phyloP scores from a whole-genome alignment of 768 basidiomycete genomes.

The Sarcodon aspratus region DNA sequence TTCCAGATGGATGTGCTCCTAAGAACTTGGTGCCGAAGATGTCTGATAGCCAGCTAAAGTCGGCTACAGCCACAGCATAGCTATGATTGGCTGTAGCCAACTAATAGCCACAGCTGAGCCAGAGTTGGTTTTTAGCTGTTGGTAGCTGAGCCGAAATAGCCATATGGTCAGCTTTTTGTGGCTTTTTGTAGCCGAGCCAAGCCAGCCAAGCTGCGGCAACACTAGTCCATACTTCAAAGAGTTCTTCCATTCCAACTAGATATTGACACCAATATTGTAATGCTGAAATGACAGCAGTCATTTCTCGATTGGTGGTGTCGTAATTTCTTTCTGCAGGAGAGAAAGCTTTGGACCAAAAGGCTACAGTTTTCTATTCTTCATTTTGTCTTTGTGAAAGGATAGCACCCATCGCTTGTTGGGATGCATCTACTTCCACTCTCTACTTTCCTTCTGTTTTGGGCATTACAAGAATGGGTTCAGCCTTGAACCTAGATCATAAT shows the following conservation, averaged over 20 bases:
- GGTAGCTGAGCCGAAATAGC: too few relatives aligned
- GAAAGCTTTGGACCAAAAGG: conserved; percentile 2
- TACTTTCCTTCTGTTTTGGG: neutral
- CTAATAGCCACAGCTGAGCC: too few relatives aligned
- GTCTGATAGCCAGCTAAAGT: too few relatives aligned
- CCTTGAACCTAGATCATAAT: conserved; percentile 4
- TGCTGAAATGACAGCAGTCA: conserved; percentile 2
- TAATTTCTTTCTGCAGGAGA: conserved; percentile 9
- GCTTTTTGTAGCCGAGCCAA: too few relatives aligned
- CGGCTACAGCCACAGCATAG: too few relatives aligned
- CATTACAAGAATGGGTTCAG: conserved; percentile 4
- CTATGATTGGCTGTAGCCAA: too few relatives aligned
- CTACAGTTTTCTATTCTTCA: conserved; percentile 4
- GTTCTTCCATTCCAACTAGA: conserved; percentile 8
- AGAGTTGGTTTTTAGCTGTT: too few relatives aligned
- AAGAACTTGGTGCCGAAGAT: too few relatives aligned
- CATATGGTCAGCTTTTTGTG: too few relatives aligned
- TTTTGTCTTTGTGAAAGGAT: conserved; percentile 10
- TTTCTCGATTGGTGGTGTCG: conserved; percentile 11
- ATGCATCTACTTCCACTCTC: conserved; percentile 6
- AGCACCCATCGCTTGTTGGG: conserved; percentile 12
- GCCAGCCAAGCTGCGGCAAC: too few relatives aligned
- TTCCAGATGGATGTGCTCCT: too few relatives aligned
- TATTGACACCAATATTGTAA: conserved; percentile 16
- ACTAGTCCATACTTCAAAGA: conserved; percentile 7